Evolutionary conservation across 805 yeast species (phyloP).

Genomic region (Suhomyces sp.): DNA sequence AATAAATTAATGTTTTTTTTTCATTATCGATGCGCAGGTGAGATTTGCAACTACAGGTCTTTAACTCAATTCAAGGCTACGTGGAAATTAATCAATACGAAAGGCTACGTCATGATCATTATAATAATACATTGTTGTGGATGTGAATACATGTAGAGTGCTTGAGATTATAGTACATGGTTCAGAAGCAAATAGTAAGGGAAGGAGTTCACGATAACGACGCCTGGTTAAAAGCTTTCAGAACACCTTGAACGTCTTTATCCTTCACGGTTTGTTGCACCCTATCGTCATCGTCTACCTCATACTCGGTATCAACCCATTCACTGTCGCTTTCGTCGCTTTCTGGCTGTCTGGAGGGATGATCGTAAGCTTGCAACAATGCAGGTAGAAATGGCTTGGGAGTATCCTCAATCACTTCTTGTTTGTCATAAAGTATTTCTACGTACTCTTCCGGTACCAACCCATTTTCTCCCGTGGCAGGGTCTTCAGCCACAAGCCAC

Average conservation of each 20-base stretch:
- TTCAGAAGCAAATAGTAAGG: neutral
- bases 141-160: neutral
- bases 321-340: constrained; percentile 21
- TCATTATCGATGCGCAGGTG: neutral
- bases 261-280: neutral
- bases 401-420: constrained; percentile 25
- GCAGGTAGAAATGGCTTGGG: constrained; percentile 51
- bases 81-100: neutral
- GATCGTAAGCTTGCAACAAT: constrained; percentile 18
- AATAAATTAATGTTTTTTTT: neutral
- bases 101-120: neutral
- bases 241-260: neutral
- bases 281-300: constrained; percentile 18
- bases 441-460: constrained; percentile 95
- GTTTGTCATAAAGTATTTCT: constrained; percentile 41
- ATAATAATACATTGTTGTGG: neutral
- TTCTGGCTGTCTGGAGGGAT: neutral
- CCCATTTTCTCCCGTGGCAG: constrained; percentile 75
- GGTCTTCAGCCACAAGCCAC: constrained; percentile 92
- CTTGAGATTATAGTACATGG: neutral
- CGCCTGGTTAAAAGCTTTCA: neutral
- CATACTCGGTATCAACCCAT: constrained; percentile 30
- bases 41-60: neutral
- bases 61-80: neutral
- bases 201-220: neutral